Evolutionary conservation across 2,329 filamentous ascomycete genomes (phyloP).

Genomic region (Cercospora brassicicola): DNA sequence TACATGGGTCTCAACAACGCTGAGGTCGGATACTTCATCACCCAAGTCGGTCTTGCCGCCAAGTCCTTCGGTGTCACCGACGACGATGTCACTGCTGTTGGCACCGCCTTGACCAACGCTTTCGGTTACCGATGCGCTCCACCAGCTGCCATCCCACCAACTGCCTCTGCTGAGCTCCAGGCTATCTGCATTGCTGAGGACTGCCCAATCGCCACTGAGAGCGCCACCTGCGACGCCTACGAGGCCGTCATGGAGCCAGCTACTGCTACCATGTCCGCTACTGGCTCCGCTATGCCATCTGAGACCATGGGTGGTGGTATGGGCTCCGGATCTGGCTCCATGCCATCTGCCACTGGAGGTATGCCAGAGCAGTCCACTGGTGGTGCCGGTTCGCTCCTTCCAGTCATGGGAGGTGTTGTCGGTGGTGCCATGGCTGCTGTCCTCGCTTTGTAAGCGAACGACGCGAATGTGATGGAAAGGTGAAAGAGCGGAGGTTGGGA

Average conservation of each 20-base stretch:
- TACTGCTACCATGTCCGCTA: constrained; percentile 11
- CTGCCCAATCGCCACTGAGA: constrained; percentile 8
- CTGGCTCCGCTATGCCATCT: constrained; percentile 10
- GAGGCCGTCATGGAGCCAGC: constrained; percentile 9
- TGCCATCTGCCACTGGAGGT: constrained; percentile 5
- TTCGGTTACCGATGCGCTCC: constrained; percentile 58
- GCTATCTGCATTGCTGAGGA: constrained; percentile 54
- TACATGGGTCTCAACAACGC: constrained; percentile 56
- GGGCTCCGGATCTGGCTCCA: not conserved
- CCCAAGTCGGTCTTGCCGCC: constrained; percentile 58
- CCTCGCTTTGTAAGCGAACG: constrained; percentile 14
- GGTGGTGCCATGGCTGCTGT: constrained; percentile 18
- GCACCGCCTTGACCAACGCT: constrained; percentile 49
- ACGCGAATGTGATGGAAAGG: not conserved
- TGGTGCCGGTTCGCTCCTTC: constrained; percentile 10
- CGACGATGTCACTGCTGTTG: constrained; percentile 54
- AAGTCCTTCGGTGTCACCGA: constrained; percentile 60
- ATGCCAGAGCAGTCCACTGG: constrained; percentile 18
- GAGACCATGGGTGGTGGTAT: not conserved
- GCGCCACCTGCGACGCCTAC: constrained; percentile 7
- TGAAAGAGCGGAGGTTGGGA: not conserved
- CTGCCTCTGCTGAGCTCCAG: constrained; percentile 52
- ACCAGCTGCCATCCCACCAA: constrained; percentile 48
- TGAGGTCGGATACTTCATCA: constrained; percentile 61
- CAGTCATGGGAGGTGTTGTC: constrained; percentile 12